Base-by-base conservation (phyloP, 805 yeast species). In the Candida maltosa region DNA sequence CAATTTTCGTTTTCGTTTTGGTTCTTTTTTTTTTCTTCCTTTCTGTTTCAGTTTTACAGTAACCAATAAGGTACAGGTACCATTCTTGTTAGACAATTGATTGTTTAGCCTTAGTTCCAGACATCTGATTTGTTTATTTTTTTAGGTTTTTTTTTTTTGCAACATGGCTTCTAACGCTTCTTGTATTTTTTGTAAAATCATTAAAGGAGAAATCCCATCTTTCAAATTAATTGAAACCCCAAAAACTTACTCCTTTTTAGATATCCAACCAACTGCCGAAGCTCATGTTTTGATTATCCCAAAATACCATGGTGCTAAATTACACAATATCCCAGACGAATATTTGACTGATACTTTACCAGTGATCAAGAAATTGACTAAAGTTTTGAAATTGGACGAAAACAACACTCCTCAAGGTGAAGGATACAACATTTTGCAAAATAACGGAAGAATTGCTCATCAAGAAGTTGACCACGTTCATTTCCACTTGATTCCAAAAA, bases 401-500 rank as follows among this genome's bases (percentile, higher is more conserved):
- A 83, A 81, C 40, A 76, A 84, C 25, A 73, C 77, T 27, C 75
- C 78, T 21, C 70, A 70, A 4, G 70, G 72, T 4, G 70, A 63
- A 32, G 95, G 95, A 29, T 91, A 91, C 73, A 91, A 91, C 56
- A 58, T 91, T 15, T 68, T 91, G 46, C 97, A 89, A 62, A 93
- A 91, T 71, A 93, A 91, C 49, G 97, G 97, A 32, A 67, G 86
- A 56, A 80, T 89, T 53, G 98, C 97, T 9, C 97, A 93, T 56
- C 98, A 91, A 67, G 83, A 75, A 37, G 97, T 93, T 38, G 93
- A 85, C 48, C 98, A 91, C 58, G 97, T 93, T 39, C 98, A 91
- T 60, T 85, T 93, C 75, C 98, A 91, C 60, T 77, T 91, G 59
- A 91, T 91, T 56, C 98, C 98, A 33, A 91, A 91, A 74, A 74